phyloP scores from a whole-genome alignment of 805 yeast genomes.

The Saccharomycopsis fibuligera region DNA sequence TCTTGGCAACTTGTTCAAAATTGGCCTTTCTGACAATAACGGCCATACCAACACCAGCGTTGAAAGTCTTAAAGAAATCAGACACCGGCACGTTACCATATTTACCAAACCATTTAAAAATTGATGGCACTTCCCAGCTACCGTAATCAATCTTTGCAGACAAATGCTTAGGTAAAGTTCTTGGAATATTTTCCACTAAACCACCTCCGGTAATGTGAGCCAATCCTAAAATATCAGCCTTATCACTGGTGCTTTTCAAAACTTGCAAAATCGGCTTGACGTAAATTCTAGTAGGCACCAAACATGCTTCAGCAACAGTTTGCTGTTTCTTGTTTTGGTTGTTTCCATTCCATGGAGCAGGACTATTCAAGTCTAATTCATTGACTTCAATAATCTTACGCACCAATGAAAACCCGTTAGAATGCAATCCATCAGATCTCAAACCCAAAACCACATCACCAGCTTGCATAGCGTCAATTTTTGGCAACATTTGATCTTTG shows the following conservation, averaged over 20 bases:
- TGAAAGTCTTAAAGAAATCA: conserved; percentile 86
- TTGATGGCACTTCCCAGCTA: conserved; percentile 79
- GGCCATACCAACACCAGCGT: conserved; percentile 62
- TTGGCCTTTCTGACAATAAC: conserved; percentile 28
- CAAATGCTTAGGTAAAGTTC: conserved; percentile 78
- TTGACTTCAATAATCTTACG: conserved; percentile 82
- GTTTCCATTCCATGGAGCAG: conserved; percentile 68
- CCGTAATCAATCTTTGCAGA: conserved; percentile 76
- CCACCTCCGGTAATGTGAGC: conserved; percentile 99
- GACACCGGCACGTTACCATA: conserved; percentile 83
- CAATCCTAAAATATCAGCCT: conserved; percentile 61
- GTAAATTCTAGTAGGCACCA: conserved; percentile 89
- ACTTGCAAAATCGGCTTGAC: conserved; percentile 84
- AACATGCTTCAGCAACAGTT: conserved; percentile 78
- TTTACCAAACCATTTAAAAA: conserved; percentile 90
- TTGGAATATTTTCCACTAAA: conserved; percentile 88
- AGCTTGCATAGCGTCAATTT: conserved; percentile 52
- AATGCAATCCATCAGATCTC: conserved; percentile 89
- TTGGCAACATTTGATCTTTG: conserved; percentile 70
- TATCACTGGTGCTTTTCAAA: conserved; percentile 39
- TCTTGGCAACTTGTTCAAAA: conserved; percentile 47
- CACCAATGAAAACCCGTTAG: conserved; percentile 92
- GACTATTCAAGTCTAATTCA: conserved; percentile 61
- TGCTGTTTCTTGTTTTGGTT: conserved; percentile 40
- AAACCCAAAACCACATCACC: conserved; percentile 86